A percentile compares a stretch with the other conserved stretches of the same genome.
Conservation (phyloP, 495 filamentous ascomycete species). For the Aspergillus sparsus region DNA sequence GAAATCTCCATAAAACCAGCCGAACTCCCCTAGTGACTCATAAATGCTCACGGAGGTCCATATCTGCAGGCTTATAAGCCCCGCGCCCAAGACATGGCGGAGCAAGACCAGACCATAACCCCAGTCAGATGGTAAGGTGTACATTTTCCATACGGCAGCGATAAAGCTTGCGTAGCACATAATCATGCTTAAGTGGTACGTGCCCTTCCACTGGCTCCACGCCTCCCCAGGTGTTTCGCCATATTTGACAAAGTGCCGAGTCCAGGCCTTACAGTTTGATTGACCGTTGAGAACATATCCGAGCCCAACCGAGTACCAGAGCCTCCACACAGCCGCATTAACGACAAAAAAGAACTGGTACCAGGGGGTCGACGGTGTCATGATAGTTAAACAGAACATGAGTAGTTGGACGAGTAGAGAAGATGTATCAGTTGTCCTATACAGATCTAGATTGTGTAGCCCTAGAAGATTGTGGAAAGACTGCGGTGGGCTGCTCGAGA, state of each 20-base stretch:
- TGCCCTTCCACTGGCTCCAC: conserved; percentile 97
- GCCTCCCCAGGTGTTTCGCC: conserved; percentile 87
- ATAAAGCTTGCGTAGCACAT: conserved; percentile 89
- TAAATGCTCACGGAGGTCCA: conserved; percentile 96
- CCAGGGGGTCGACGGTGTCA: conserved; percentile 74
- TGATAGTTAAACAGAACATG: conserved; percentile 66
- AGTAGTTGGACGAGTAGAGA: conserved; percentile 73
- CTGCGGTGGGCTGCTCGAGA: conserved; percentile 52
- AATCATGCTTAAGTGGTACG: conserved; percentile 87
- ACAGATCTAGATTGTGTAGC: conserved; percentile 79
- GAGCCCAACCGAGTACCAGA: conserved; percentile 91
- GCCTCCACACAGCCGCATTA: conserved; percentile 78
- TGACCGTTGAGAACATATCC: conserved; percentile 82
- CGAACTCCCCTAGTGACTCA: conserved; percentile 94
- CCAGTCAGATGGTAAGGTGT: conserved; percentile 81
- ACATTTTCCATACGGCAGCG: conserved; percentile 95
- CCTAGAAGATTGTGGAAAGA: conserved; percentile 81
- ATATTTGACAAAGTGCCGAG: conserved; percentile 94
- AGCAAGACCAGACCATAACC: conserved; percentile 78
- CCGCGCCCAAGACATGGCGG: conserved; percentile 79
- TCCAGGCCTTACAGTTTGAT: conserved; percentile 89
- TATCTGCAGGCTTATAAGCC: conserved; percentile 80
- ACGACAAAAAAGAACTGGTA: conserved; percentile 77
- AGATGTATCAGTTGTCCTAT: conserved; percentile 80
- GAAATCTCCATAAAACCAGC: conserved; percentile 99